A percentile compares a stretch with the other conserved stretches of the same genome.
phyloP scores from a whole-genome alignment of 1,139 yeast genomes.

The Candida albicans region DNA sequence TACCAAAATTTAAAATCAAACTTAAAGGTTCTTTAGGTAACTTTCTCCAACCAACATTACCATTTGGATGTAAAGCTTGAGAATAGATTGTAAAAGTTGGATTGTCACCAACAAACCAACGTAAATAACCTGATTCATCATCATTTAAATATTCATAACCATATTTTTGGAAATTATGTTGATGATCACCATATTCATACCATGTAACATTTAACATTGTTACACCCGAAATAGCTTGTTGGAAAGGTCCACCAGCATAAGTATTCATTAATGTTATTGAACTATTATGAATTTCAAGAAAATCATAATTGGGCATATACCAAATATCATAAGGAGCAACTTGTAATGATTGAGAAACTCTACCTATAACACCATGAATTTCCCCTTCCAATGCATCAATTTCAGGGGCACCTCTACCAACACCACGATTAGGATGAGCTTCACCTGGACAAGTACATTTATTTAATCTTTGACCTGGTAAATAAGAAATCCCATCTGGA shows the following conservation, averaged over 20 bases:
- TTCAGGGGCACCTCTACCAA: slow-evolving; percentile 88
- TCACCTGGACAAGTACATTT: slow-evolving; percentile 72
- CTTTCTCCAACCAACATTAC: slow-evolving; percentile 75
- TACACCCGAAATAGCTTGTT: slow-evolving; percentile 78
- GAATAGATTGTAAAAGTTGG: slow-evolving; percentile 66
- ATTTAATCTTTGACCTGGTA: slow-evolving; percentile 74
- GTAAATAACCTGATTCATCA: slow-evolving; percentile 63
- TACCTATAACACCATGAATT: slow-evolving; percentile 55
- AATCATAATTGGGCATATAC: slow-evolving; percentile 81
- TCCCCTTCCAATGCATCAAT: slow-evolving; percentile 83
- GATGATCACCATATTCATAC: slow-evolving; percentile 63
- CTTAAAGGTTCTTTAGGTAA: slow-evolving; percentile 89
- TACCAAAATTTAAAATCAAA: slow-evolving; percentile 71
- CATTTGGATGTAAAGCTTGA: slow-evolving; percentile 72
- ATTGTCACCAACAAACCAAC: slow-evolving; percentile 77
- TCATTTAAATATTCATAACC: slow-evolving; percentile 79
- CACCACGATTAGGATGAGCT: slow-evolving; percentile 77
- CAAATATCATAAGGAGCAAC: slow-evolving; percentile 84
- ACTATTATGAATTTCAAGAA: slow-evolving; percentile 59
- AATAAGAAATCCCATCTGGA: slow-evolving; percentile 72
- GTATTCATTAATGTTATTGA: slow-evolving; percentile 68
- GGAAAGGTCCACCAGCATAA: slow-evolving; percentile 81
- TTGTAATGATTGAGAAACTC: slow-evolving; percentile 80
- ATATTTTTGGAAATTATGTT: slow-evolving; percentile 59
- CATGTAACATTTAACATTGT: slow-evolving; percentile 72